Evolutionary conservation across 2,329 filamentous ascomycete genomes (phyloP).

Genomic region (Hypoxylon sp.): DNA sequence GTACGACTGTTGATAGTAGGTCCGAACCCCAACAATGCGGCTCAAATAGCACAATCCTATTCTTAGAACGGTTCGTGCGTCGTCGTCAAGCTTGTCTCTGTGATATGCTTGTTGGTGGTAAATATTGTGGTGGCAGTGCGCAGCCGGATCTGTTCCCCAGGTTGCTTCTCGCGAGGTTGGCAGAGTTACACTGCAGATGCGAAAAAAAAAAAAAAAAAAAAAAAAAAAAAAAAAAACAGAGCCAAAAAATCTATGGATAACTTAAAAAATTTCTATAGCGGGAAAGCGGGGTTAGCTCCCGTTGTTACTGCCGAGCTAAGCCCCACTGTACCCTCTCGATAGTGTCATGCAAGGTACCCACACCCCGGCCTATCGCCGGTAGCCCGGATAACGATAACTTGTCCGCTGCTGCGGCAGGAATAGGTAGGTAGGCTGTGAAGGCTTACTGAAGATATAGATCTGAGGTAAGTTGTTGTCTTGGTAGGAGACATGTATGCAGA

Average conservation of each 20-base stretch:
- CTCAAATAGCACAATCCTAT: constrained; percentile 1
- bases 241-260: not conserved
- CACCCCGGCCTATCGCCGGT: constrained; percentile 7
- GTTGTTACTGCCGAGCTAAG: constrained; percentile 12
- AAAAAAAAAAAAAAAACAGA: not conserved
- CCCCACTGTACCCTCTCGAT: constrained; percentile 13
- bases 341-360: constrained; percentile 2
- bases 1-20: not conserved
- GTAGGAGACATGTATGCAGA: not conserved
- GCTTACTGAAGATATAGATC: not conserved
- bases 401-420: constrained; percentile 11
- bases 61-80: not conserved
- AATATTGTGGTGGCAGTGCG: constrained; percentile 27
- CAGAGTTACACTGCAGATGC: constrained; percentile 20
- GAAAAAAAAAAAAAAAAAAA: constrained; percentile 4
- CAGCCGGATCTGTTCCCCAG: constrained; percentile 7
- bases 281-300: constrained; percentile 10
- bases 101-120: not conserved
- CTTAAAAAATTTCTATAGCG: constrained; percentile 23
- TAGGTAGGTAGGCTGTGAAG: constrained; percentile 15
- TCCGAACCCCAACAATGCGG: not conserved
- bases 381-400: constrained; percentile 4
- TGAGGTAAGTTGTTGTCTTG: not conserved
- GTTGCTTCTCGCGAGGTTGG: not conserved
- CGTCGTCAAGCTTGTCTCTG: not conserved